Conservation (phyloP, 192 early-diverging fungal genomes). For the Linnemannia elongata region DNA sequence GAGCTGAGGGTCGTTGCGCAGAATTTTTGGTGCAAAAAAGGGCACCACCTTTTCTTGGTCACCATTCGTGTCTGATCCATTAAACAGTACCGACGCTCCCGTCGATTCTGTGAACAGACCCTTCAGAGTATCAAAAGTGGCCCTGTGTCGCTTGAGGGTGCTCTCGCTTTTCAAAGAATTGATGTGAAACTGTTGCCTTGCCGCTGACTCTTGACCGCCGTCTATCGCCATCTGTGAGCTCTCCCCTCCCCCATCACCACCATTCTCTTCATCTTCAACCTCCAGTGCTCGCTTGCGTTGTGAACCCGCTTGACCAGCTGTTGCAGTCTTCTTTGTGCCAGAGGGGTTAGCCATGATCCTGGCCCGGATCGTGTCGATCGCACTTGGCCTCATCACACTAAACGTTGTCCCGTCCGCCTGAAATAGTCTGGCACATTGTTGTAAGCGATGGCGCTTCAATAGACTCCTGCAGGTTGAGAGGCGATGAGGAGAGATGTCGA, state of each 20-base stretch:
- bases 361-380: slow-evolving; percentile 45
- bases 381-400: slow-evolving; percentile 75
- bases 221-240: background rate
- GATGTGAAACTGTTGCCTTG: slow-evolving; percentile 17
- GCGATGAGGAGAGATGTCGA: slow-evolving; percentile 85
- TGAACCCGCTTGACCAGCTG: background rate
- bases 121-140: slow-evolving; percentile 9
- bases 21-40: slow-evolving; percentile 82
- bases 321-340: slow-evolving; percentile 1
- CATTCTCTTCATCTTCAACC: slow-evolving; percentile 21
- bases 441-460: slow-evolving; percentile 77
- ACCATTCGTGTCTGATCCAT: slow-evolving; percentile 18
- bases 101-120: background rate
- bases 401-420: slow-evolving; percentile 88
- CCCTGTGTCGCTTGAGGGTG: slow-evolving; percentile 32
- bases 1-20: slow-evolving; percentile 75
- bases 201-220: background rate
- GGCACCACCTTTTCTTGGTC: slow-evolving; percentile 58
- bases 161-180: slow-evolving; percentile 12
- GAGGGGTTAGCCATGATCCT: slow-evolving; percentile 35
- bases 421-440: slow-evolving; percentile 75
- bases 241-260: background rate
- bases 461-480: slow-evolving; percentile 80
- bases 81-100: background rate
- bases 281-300: slow-evolving; percentile 10